Evolutionary conservation across 1,284 basidiomycete species (phyloP).

Genomic region (Pyrrhoderma noxium): DNA sequence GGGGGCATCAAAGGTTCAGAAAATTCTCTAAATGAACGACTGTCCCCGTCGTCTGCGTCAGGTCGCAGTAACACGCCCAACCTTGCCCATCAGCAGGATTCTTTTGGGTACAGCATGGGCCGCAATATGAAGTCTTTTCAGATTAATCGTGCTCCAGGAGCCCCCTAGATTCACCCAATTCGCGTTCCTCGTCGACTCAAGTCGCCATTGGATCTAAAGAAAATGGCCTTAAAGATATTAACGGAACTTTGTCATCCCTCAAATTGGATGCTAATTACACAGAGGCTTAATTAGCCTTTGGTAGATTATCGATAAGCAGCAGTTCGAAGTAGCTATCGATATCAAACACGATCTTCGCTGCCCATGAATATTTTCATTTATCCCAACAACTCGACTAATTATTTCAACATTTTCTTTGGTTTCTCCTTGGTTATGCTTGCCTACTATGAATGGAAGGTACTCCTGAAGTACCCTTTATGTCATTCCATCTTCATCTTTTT

Average conservation of each 20-base stretch:
- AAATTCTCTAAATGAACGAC: background rate
- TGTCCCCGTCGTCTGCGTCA: constrained; percentile 4
- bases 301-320: too few relatives aligned
- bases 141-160: constrained; percentile 38
- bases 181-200: constrained; percentile 20
- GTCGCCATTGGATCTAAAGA: constrained; percentile 27
- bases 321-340: too few relatives aligned
- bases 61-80: constrained; percentile 10
- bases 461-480: background rate
- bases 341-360: too few relatives aligned
- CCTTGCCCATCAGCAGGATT: background rate
- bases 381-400: too few relatives aligned
- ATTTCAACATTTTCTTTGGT: too few relatives aligned
- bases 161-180: constrained; percentile 20
- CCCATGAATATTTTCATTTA: too few relatives aligned
- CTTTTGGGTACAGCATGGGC: constrained; percentile 11
- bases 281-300: too few relatives aligned
- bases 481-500: too few relatives aligned
- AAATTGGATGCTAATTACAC: constrained; percentile 38
- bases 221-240: constrained; percentile 58
- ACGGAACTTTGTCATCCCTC: constrained; percentile 68
- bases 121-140: constrained; percentile 5
- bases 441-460: too few relatives aligned
- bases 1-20: background rate
- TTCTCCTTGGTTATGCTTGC: too few relatives aligned